Percentiles rank a stretch among this genome's conserved stretches.
Evolutionary conservation across 768 basidiomycete species (phyloP).

Genomic region (Hericium erinaceus): DNA sequence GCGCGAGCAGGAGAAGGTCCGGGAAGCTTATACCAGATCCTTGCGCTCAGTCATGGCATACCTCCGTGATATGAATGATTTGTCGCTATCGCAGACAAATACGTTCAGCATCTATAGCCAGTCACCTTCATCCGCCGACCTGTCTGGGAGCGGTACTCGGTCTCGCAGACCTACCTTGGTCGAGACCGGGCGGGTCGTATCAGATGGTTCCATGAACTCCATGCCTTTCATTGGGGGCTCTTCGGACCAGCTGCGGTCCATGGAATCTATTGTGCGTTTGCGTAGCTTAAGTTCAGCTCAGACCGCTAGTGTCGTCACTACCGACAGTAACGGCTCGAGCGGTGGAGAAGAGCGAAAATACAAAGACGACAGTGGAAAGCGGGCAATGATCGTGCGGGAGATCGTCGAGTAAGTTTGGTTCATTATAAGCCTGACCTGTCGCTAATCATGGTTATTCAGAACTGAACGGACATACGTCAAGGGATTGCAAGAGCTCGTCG

Average conservation of each 20-base stretch:
- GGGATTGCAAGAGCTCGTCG: constrained; percentile 87
- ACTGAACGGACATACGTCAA: constrained; percentile 94
- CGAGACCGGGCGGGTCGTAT: constrained; percentile 50
- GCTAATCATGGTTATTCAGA: constrained; percentile 30
- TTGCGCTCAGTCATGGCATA: constrained; percentile 93
- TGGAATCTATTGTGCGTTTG: constrained; percentile 51
- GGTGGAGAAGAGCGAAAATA: constrained; percentile 68
- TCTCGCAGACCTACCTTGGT: constrained; percentile 60
- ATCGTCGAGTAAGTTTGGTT: constrained; percentile 68
- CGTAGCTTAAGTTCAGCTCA: constrained; percentile 53
- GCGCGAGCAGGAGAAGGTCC: constrained; percentile 61
- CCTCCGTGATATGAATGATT: constrained; percentile 89
- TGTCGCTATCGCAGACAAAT: constrained; percentile 58
- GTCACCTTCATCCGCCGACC: constrained; percentile 35
- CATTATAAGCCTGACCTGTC: not conserved
- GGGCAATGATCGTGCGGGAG: constrained; percentile 79
- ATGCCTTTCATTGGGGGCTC: constrained; percentile 31
- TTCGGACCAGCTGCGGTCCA: constrained; percentile 50
- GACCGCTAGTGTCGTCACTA: constrained; percentile 68
- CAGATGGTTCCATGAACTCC: constrained; percentile 33
- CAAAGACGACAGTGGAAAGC: constrained; percentile 84
- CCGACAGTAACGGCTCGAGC: constrained; percentile 58
- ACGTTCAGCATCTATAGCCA: constrained; percentile 51
- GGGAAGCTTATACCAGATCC: constrained; percentile 69
- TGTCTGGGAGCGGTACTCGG: constrained; percentile 25